phyloP scores from a whole-genome alignment of 805 yeast genomes.

The Candida chauliodis region DNA sequence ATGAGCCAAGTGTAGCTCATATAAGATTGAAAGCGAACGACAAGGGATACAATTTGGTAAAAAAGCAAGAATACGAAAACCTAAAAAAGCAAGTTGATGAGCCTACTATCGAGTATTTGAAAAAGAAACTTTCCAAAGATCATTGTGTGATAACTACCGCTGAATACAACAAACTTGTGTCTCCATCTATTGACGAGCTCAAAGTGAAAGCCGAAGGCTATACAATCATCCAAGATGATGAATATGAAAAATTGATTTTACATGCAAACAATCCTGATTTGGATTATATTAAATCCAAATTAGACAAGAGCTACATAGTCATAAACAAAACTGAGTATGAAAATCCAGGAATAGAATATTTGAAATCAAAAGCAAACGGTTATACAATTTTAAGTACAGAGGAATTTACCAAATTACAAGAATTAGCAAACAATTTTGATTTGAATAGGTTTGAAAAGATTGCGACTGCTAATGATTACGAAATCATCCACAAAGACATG shows the following conservation, averaged over 20 bases:
- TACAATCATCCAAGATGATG: conserved; percentile 2
- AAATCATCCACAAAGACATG: neutral
- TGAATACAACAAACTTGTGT: conserved; percentile 9
- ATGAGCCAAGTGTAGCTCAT: conserved; percentile 27
- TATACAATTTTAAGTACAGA: conserved; percentile 12
- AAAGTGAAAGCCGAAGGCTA: conserved; percentile 8
- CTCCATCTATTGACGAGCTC: conserved; percentile 19
- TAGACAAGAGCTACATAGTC: conserved; percentile 2
- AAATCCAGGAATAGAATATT: conserved; percentile 18
- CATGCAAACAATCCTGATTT: conserved; percentile 22
- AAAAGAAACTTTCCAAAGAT: conserved; percentile 1
- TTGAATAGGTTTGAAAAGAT: neutral
- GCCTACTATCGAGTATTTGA: conserved; percentile 18
- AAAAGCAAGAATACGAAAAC: conserved; percentile 1
- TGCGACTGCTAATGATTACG: neutral
- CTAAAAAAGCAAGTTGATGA: conserved; percentile 13
- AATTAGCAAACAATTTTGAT: conserved; percentile 5
- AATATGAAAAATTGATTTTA: conserved; percentile 15
- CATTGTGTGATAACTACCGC: conserved; percentile 1
- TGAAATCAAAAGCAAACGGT: conserved; percentile 13
- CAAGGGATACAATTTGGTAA: conserved; percentile 6
- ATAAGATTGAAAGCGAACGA: conserved; percentile 16
- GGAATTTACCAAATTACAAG: conserved; percentile 15
- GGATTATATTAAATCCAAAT: conserved; percentile 15
- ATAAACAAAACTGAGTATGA: neutral